phyloP scores from a whole-genome alignment of 176 grass and related monocot genomes.

The Leersia perrieri region DNA sequence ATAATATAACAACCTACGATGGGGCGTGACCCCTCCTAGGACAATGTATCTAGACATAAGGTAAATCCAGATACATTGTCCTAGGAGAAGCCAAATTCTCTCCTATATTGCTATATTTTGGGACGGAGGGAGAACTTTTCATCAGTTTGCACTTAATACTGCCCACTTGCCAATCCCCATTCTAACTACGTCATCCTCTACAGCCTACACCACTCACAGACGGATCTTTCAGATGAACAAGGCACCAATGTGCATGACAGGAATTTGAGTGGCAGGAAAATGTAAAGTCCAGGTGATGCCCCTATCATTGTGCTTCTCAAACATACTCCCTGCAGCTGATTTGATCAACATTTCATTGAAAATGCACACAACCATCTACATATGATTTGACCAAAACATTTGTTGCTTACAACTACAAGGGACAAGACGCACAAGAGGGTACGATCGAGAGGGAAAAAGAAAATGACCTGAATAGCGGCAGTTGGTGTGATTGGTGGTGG shows the following conservation, averaged over 20 bases:
- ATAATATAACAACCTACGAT: too few species aligned
- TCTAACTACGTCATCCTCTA: not conserved
- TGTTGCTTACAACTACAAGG: slow-evolving; percentile 8
- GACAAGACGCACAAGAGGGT: not conserved
- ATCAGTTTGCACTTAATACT: not conserved
- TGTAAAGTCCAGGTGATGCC: not conserved
- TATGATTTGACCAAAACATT: slow-evolving; percentile 28
- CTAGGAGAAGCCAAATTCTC: too few species aligned
- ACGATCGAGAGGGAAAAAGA: not conserved
- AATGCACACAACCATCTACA: slow-evolving; percentile 2
- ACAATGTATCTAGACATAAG: too few species aligned
- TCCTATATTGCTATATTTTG: too few species aligned
- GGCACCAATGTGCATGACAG: not conserved
- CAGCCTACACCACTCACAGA: not conserved
- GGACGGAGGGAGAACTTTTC: too few species aligned
- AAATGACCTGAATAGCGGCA: not conserved
- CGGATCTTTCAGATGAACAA: not conserved
- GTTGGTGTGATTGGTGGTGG: not conserved
- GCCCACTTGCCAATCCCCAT: not conserved
- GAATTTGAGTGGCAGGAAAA: not conserved
- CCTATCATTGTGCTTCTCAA: not conserved
- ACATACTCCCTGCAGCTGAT: slow-evolving; percentile 22
- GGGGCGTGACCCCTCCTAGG: too few species aligned
- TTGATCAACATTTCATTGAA: slow-evolving; percentile 8
- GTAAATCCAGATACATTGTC: too few species aligned